Base-by-base conservation (phyloP, 2,329 filamentous ascomycete genomes). In the Phialemoniopsis sp. region DNA sequence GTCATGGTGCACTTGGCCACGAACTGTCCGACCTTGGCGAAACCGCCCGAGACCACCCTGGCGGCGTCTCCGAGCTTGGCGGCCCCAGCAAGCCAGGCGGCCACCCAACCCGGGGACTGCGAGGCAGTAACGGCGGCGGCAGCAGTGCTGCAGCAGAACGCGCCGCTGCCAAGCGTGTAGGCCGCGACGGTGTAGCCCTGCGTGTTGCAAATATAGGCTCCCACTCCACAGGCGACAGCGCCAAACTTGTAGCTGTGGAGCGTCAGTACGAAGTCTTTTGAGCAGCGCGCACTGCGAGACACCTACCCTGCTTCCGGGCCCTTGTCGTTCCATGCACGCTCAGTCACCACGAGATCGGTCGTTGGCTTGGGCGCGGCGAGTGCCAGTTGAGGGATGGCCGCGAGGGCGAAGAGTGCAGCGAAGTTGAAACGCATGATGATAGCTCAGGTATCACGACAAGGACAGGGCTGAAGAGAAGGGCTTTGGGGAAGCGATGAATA, bases 171-270 rank as follows among this genome's bases (percentile, higher is more conserved):
- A 37, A 37, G 35, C 19, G 35, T 37, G 28, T 37, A 28, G 13
- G 35, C 14, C 15, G 6, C 35, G n/a, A 37, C 35, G 8, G 35
- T 37, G 28, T 37, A 37, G 10, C 35, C 35, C n/a, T 29, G 19
- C 13, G 21, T 15, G 28, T 37, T 37, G 21, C 35, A 37, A 29
- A 37, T 29, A 37, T 29, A 15, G 18, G 35, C 21, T 29, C 35
- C 35, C 7, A 29, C 28, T 16, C 18, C 35, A 37, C 35, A 37
- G 35, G 35, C 35, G 10, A 37, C 35, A 5, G 35, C 35, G 19
- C 35, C 35, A 17, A 37, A 26, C 35, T 37, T 37, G 35, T 37
- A 37, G 21, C 35, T 37, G n/a, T 37, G 35, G 34, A 29, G 28
- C 29, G n/a, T 37, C 17, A 37, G 35, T 21, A 26, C 19, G 19